These are phyloP conservation scores for Aspergillus panamensis DNA, from an alignment of 495 filamentous ascomycete genomes.

Conservation along the genomic window DNA sequence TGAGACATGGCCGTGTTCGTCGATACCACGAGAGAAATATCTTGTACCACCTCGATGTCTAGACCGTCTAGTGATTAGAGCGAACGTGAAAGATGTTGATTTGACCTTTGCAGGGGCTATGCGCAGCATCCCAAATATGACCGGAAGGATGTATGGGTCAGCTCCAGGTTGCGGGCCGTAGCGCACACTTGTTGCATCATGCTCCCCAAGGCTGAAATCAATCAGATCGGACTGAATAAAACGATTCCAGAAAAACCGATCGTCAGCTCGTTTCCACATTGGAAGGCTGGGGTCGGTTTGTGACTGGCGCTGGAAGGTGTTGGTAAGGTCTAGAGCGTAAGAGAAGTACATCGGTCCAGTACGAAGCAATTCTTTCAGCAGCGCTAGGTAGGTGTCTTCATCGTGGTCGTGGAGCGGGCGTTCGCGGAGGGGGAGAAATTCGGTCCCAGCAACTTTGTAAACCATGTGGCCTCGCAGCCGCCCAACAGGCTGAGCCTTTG, in stretches of 20 bases:
- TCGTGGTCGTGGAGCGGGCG: slow-evolving; percentile 85
- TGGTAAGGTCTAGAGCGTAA: slow-evolving; percentile 92
- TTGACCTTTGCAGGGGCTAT: slow-evolving; percentile 80
- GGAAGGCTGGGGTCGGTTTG: slow-evolving; percentile 63
- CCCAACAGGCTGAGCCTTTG: slow-evolving; percentile 87
- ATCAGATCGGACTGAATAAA: slow-evolving; percentile 91
- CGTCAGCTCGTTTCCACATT: slow-evolving; percentile 89
- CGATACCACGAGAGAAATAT: slow-evolving; percentile 91
- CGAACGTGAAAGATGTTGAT: slow-evolving; percentile 74
- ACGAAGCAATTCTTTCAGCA: slow-evolving; percentile 75
- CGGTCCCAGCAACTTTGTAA: slow-evolving; percentile 85
- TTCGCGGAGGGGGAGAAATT: slow-evolving; percentile 92
- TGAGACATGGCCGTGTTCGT: slow-evolving; percentile 87
- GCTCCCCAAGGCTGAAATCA: slow-evolving; percentile 61
- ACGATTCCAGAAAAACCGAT: slow-evolving; percentile 98
- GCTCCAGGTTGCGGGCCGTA: slow-evolving; percentile 67
- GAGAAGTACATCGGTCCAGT: slow-evolving; percentile 95
- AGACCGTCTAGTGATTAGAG: slow-evolving; percentile 82
- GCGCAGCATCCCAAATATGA: slow-evolving; percentile 91
- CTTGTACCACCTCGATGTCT: slow-evolving; percentile 83
- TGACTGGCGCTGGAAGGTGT: slow-evolving; percentile 88
- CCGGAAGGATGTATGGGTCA: slow-evolving; percentile 91
- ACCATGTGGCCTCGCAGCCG: slow-evolving; percentile 88
- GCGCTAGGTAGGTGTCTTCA: slow-evolving; percentile 81
- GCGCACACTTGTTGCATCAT: slow-evolving; percentile 44